Evolutionary conservation across 139 green algal genomes (phyloP).

Genomic region (Coelastrella sp.): DNA sequence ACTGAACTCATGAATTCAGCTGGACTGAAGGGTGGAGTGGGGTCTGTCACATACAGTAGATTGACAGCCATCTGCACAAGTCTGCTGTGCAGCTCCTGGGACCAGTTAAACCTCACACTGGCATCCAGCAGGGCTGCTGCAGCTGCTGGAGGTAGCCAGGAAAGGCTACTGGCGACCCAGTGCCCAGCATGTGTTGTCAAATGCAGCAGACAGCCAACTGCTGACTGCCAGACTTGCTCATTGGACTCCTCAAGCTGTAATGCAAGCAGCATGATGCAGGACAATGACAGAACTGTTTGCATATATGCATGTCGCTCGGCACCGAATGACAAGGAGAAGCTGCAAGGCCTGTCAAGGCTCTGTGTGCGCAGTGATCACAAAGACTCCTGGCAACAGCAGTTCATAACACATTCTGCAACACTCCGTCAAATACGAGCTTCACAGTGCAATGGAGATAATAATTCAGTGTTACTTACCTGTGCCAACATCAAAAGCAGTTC

Average conservation of each 20-base stretch:
- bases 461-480: no score
- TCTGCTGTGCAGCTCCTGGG: conserved; percentile 52
- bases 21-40: neutral
- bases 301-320: neutral
- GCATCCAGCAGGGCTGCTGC: conserved; percentile 68
- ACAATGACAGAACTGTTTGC: neutral
- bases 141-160: conserved; percentile 59
- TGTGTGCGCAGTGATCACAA: neutral
- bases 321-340: no score
- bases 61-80: conserved; percentile 21
- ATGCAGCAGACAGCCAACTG: conserved; percentile 72
- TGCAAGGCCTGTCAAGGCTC: neutral
- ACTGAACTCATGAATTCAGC: no score
- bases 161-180: conserved; percentile 58
- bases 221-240: conserved; percentile 72
- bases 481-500: conserved; percentile 65
- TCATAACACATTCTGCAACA: no score
- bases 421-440: no score
- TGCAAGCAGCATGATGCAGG: neutral
- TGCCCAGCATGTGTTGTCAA: conserved; percentile 65
- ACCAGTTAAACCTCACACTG: conserved; percentile 55
- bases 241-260: conserved; percentile 51
- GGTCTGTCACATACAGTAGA: conserved; percentile 23
- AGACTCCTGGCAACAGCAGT: no score
- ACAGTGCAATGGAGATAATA: no score